Percentiles rank a stretch among this genome's conserved stretches.
Conservation (phyloP, 1,284 basidiomycete species). For the Gymnopus androsaceus region DNA sequence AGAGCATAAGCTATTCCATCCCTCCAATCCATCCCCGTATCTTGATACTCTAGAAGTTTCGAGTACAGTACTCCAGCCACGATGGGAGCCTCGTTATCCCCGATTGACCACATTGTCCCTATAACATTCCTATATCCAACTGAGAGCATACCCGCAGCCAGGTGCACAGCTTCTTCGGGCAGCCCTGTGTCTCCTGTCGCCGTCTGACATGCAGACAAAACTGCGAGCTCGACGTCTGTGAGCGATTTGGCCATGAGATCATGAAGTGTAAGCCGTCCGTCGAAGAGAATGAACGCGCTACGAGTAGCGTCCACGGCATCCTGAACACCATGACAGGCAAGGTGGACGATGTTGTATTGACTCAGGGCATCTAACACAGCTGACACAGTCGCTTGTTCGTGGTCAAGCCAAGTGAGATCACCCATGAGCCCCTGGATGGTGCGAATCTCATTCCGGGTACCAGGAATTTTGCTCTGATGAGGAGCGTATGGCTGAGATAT, state of each 20-base stretch:
- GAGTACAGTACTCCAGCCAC: not conserved
- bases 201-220: conserved; percentile 8
- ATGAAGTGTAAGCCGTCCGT: conserved; percentile 17
- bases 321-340: conserved; percentile 8
- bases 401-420: not conserved
- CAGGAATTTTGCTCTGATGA: not conserved
- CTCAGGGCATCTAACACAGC: not conserved
- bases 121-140: conserved; percentile 7
- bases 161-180: conserved; percentile 7
- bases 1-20: not conserved
- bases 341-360: not conserved
- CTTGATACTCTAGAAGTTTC: not conserved
- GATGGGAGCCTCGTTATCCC: not conserved
- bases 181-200: conserved; percentile 4
- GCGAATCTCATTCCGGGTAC: not conserved
- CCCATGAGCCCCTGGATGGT: not conserved
- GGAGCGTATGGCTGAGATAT: conserved; percentile 1
- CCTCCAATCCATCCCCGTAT: not conserved
- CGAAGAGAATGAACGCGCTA: conserved; percentile 12
- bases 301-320: not conserved
- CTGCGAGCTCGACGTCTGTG: not conserved
- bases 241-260: conserved; percentile 17
- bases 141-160: conserved; percentile 10
- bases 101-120: conserved; percentile 19
- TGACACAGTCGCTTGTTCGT: not conserved